These are phyloP conservation scores for Austroboletus festivus DNA, from an alignment of 768 basidiomycete genomes.

Conservation along the genomic window DNA sequence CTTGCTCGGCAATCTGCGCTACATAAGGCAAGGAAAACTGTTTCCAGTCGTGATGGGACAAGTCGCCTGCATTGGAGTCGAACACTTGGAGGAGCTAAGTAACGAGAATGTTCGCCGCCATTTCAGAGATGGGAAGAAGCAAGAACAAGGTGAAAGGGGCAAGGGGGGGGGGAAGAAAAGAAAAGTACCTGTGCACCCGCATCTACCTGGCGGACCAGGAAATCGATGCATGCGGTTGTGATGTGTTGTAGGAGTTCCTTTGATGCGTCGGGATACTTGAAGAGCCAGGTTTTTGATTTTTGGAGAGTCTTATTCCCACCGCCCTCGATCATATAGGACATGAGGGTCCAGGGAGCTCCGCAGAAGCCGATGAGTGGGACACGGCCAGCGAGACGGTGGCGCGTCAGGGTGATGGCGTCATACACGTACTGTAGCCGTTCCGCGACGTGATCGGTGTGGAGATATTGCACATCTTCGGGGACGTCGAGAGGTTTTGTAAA, in stretches of 20 bases:
- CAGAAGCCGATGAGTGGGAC: constrained; percentile 97
- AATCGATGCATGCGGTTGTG: constrained; percentile 87
- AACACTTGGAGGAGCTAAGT: constrained; percentile 90
- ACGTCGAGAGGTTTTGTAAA: constrained; percentile 84
- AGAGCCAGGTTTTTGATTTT: constrained; percentile 93
- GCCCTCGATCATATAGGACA: constrained; percentile 98
- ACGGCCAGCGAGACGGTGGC: constrained; percentile 75
- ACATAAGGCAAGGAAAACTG: constrained; percentile 82
- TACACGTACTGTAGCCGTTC: constrained; percentile 90
- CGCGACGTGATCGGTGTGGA: constrained; percentile 71
- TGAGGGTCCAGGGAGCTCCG: constrained; percentile 97
- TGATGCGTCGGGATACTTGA: constrained; percentile 83
- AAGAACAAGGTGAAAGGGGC: background rate
- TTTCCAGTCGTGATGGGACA: constrained; percentile 83
- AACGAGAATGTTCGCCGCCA: background rate
- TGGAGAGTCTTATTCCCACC: constrained; percentile 88
- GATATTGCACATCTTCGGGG: constrained; percentile 66
- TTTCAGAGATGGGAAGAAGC: background rate
- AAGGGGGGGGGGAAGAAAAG: background rate
- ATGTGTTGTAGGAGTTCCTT: constrained; percentile 73
- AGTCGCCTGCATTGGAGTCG: constrained; percentile 93
- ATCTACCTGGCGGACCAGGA: constrained; percentile 86
- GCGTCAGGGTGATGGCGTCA: constrained; percentile 83
- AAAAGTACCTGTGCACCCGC: constrained; percentile 91
- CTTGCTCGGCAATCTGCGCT: constrained; percentile 64